These are phyloP conservation scores for Boletus sp. DNA, from an alignment of 768 basidiomycete species.

Conservation along the genomic window DNA sequence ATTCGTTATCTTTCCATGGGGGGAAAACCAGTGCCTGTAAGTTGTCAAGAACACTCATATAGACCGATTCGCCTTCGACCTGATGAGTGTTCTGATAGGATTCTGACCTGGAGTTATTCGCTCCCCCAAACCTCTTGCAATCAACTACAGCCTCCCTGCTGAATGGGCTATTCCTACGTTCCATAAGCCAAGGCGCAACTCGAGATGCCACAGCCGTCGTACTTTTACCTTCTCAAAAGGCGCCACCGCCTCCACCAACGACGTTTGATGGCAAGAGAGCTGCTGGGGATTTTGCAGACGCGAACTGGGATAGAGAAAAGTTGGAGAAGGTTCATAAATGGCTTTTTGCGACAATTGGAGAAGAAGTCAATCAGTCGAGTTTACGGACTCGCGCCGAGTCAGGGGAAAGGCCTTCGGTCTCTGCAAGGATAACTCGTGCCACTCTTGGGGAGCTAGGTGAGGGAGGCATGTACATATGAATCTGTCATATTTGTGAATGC, in stretches of 20 bases:
- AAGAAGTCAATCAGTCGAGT: slow-evolving; percentile 5
- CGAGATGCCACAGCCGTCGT: slow-evolving; percentile 25
- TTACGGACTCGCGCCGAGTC: slow-evolving; percentile 13
- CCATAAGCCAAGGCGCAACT: background rate
- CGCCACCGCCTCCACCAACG: slow-evolving; percentile 41
- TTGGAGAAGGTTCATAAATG: slow-evolving; percentile 37
- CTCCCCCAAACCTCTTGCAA: slow-evolving; percentile 56
- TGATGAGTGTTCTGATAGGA: slow-evolving; percentile 26
- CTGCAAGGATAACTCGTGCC: slow-evolving; percentile 7
- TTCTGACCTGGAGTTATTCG: slow-evolving; percentile 37
- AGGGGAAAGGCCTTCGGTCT: background rate
- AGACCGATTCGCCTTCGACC: background rate
- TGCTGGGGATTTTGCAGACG: slow-evolving; percentile 24
- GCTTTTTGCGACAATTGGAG: slow-evolving; percentile 35
- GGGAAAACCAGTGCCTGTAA: slow-evolving; percentile 7
- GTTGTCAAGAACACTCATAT: background rate
- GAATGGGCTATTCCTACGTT: slow-evolving; percentile 18
- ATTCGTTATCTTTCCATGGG: slow-evolving; percentile 48
- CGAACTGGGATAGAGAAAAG: slow-evolving; percentile 34
- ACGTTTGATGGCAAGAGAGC: slow-evolving; percentile 32
- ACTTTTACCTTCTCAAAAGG: slow-evolving; percentile 48
- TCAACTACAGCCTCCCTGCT: slow-evolving; percentile 54
- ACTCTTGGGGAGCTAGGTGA: slow-evolving; percentile 39
- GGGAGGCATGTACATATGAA: slow-evolving; percentile 50
- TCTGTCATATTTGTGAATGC: background rate